Conservation (phyloP, 2,329 filamentous ascomycete genomes). For the Diaporthe longicolla region DNA sequence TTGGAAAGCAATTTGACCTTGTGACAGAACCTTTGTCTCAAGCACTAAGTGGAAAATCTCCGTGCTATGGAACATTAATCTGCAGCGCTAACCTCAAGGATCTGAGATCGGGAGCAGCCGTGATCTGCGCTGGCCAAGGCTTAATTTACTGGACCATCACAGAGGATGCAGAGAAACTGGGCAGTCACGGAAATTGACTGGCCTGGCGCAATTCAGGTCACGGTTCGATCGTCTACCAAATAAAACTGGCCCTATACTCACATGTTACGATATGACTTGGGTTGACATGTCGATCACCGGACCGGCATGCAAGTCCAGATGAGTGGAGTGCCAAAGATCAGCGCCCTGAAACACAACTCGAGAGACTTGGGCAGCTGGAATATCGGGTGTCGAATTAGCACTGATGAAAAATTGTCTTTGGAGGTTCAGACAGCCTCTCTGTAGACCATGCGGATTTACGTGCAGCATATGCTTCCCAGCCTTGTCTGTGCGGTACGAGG, state of each 20-base stretch:
- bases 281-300: neutral
- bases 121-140: conserved; percentile 16
- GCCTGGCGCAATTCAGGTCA: neutral
- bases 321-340: conserved; percentile 5
- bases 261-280: neutral
- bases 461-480: neutral
- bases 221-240: neutral
- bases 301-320: neutral
- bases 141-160: neutral
- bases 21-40: neutral
- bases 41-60: neutral
- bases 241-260: neutral
- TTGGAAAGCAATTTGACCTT: neutral
- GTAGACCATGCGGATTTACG: neutral
- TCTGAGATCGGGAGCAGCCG: conserved; percentile 11
- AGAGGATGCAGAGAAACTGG: too few relatives aligned
- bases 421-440: neutral
- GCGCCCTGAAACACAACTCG: neutral
- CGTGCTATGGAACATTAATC: neutral
- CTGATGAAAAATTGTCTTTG: neutral
- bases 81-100: neutral
- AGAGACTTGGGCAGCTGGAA: neutral
- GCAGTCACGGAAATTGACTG: neutral
- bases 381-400: neutral
- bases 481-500: too few relatives aligned